Evolutionary conservation across 192 early-diverging fungal genomes (phyloP).

Genomic region (Chytriomyces confervae): DNA sequence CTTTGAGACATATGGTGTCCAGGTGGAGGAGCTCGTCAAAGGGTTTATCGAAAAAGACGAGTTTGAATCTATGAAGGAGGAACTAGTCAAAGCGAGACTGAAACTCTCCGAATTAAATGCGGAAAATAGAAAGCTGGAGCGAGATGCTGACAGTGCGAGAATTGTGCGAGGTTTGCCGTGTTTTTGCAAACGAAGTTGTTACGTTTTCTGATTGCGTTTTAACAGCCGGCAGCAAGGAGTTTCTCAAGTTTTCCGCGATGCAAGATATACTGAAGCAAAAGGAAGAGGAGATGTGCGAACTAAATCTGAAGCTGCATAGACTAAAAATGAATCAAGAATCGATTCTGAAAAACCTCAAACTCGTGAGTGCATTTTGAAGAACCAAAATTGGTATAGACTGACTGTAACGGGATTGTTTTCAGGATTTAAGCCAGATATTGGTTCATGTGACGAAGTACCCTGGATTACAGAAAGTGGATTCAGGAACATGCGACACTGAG

Average conservation of each 20-base stretch:
- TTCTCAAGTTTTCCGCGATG: constrained; percentile 28
- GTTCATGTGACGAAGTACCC: not conserved
- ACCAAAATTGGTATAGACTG: not conserved
- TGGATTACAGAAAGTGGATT: not conserved
- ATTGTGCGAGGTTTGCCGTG: not conserved
- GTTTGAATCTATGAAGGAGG: constrained; percentile 34
- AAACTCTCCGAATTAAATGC: constrained; percentile 14
- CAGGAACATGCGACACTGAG: not conserved
- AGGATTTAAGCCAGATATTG: not conserved
- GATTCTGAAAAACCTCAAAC: constrained; percentile 13
- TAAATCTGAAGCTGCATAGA: not conserved
- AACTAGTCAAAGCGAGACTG: constrained; percentile 31
- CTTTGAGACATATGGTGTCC: constrained; percentile 47
- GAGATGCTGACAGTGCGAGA: constrained; percentile 18
- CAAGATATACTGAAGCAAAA: constrained; percentile 28
- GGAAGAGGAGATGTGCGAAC: constrained; percentile 18
- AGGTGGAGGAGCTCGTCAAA: constrained; percentile 44
- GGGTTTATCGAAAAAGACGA: constrained; percentile 43
- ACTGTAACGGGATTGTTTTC: not conserved
- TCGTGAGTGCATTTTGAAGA: not conserved
- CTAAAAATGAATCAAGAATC: constrained; percentile 20
- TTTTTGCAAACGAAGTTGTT: not conserved
- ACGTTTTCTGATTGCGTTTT: not conserved
- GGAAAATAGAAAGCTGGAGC: constrained; percentile 29
- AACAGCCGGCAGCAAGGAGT: not conserved